Evolutionary conservation across 306 rosid genomes (phyloP).

Genomic region (Lathyrus aphaca): DNA sequence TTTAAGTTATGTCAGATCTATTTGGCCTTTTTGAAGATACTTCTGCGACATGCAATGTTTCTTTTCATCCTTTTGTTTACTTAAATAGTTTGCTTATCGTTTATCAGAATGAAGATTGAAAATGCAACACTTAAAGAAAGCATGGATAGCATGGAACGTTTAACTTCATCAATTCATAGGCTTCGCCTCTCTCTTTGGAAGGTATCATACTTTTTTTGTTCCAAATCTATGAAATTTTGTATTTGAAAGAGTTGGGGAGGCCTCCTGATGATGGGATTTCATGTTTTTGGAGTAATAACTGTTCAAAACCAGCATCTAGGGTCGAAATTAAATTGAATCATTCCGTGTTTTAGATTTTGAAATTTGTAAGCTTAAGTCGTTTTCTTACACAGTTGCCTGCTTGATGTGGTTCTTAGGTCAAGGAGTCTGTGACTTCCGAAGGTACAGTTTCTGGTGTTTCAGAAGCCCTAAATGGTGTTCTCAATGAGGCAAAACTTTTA

Average conservation of each 20-base stretch:
- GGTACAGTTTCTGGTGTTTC: slow-evolving; percentile 44
- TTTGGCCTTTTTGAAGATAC: slow-evolving; percentile 23
- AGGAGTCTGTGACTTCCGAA: slow-evolving; percentile 53
- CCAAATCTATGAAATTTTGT: neutral
- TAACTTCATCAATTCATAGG: slow-evolving; percentile 71
- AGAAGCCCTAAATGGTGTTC: slow-evolving; percentile 58
- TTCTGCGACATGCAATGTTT: slow-evolving; percentile 3
- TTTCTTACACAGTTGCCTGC: slow-evolving; percentile 32
- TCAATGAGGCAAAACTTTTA: slow-evolving; percentile 73
- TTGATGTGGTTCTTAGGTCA: slow-evolving; percentile 57
- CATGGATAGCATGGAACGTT: slow-evolving; percentile 78
- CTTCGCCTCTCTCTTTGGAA: slow-evolving; percentile 78
- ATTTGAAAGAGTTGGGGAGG: slow-evolving; percentile 23
- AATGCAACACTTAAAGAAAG: slow-evolving; percentile 86
- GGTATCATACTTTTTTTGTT: slow-evolving; percentile 52
- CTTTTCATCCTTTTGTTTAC: slow-evolving; percentile 35
- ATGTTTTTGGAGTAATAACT: slow-evolving; percentile 9
- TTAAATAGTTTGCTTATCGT: slow-evolving; percentile 3
- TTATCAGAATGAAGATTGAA: slow-evolving; percentile 79
- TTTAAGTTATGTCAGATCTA: slow-evolving; percentile 31
- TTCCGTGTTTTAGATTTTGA: slow-evolving; percentile 29
- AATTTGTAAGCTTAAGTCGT: slow-evolving; percentile 31
- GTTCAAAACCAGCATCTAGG: slow-evolving; percentile 11
- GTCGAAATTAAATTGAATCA: slow-evolving; percentile 11
- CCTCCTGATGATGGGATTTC: slow-evolving; percentile 12